Base-by-base conservation (phyloP, 176 grass and related monocot species). In the Oryza australiensis region DNA sequence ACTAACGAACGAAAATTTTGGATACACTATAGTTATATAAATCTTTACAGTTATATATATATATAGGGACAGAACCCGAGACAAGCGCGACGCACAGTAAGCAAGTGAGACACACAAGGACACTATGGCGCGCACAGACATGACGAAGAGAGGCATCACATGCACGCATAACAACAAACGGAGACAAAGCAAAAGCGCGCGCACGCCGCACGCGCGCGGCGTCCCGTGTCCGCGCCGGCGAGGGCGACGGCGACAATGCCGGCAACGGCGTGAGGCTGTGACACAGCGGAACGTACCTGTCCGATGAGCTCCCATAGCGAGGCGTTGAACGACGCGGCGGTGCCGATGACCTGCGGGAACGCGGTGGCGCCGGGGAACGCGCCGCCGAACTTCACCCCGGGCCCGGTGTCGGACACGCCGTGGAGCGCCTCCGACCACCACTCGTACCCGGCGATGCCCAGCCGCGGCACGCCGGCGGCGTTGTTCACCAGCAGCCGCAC, bases 351-450 rank as follows among this genome's bases (percentile, higher is more conserved):
- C 76, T 98, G 95, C 33, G 95, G 95, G 86, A 98, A 98, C 30
- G 90, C 91, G 24, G 92, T 98, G 78, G 92, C 95, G 66, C 86
- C 92, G 2, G 95, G 92, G 83, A 91, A 94, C 40, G 74, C 71
- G 22, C 95, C 92, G 34, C 88, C 90, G 79, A 98, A 98, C 8
- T 0, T 53, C 3, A 98, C 95, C 0, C 92, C 95, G 0, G 90
- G 92, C 0, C 92, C 88, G 0, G 84, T 80, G 87, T 88, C 81
- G 5, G 95, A 89, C 10, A 98, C 92, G 30, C 95, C 95, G 83
- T 98, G 95, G 43, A 98, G 76, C 30, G 92, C 95, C 86, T 98
- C 95, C 16, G 95, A 94, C 95, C 95, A 98, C 95, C 95, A 98
- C 88, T 98, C 88, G 86, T 98, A 98, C 0, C 84, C 80, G 0